phyloP scores from a whole-genome alignment of 192 early-diverging fungal species.

The Coemansia sp. region DNA sequence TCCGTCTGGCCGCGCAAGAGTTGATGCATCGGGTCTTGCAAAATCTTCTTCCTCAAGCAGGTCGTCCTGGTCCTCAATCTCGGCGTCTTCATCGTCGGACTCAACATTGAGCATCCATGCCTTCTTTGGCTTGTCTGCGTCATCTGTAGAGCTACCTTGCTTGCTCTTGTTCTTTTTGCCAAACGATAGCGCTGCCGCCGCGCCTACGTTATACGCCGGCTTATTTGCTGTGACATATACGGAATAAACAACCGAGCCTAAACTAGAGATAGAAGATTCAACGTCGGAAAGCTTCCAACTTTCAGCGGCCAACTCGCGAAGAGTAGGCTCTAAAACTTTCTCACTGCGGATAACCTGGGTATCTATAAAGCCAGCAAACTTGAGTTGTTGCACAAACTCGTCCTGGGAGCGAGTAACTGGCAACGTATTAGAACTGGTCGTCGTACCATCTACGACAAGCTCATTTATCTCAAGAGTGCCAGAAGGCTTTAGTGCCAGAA shows the following conservation, averaged over 20 bases:
- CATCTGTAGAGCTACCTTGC: constrained; percentile 23
- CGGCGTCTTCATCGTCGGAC: constrained; percentile 76
- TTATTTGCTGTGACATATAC: constrained; percentile 59
- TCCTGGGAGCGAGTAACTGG: constrained; percentile 58
- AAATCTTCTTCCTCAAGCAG: constrained; percentile 83
- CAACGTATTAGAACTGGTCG: constrained; percentile 35
- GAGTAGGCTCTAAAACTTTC: constrained; percentile 48
- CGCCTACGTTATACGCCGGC: constrained; percentile 85
- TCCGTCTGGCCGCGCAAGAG: constrained; percentile 66
- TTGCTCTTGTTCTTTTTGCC: constrained; percentile 63
- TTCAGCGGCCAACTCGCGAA: constrained; percentile 47
- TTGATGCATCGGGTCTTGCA: constrained; percentile 62
- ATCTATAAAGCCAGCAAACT: constrained; percentile 85
- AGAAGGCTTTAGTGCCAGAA: constrained; percentile 63
- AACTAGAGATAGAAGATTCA: constrained; percentile 46
- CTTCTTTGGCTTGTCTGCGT: constrained; percentile 35
- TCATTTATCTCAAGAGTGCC: constrained; percentile 69
- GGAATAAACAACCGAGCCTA: constrained; percentile 38
- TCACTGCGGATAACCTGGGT: constrained; percentile 34
- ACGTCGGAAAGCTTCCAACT: constrained; percentile 59
- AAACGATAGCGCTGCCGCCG: constrained; percentile 76
- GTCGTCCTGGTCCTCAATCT: constrained; percentile 83
- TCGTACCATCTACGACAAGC: constrained; percentile 53
- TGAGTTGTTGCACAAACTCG: constrained; percentile 66
- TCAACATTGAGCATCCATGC: constrained; percentile 75